Percentiles rank a stretch among this genome's conserved stretches.
Evolutionary conservation across 306 rosid genomes (phyloP).

Genomic region (Trichosanthes truncata): DNA sequence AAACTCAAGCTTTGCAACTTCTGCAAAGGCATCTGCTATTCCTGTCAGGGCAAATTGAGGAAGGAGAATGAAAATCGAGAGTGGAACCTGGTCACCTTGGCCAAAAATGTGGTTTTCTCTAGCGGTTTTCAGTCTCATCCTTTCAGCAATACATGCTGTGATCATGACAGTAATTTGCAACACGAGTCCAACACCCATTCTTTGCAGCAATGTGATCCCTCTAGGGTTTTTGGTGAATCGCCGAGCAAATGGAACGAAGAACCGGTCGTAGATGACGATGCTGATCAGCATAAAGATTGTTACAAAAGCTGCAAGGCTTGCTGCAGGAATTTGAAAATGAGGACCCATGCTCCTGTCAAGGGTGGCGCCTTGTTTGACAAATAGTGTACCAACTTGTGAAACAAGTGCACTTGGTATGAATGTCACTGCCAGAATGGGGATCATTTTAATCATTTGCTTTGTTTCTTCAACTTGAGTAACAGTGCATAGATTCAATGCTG

Average conservation of each 20-base stretch:
- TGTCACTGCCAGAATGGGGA: conserved; percentile 50
- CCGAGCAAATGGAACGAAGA: conserved; percentile 34
- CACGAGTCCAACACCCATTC: conserved; percentile 62
- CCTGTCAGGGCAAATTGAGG: conserved; percentile 74
- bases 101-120: conserved; percentile 25
- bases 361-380: conserved; percentile 55
- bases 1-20: conserved; percentile 64
- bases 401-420: conserved; percentile 44
- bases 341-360: conserved; percentile 49
- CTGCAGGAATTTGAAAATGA: conserved; percentile 53
- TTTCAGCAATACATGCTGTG: conserved; percentile 38
- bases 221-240: conserved; percentile 62
- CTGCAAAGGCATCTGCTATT: conserved; percentile 53
- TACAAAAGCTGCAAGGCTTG: conserved; percentile 33
- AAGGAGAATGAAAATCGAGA: conserved; percentile 55
- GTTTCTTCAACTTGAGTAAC: conserved; percentile 90
- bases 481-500: conserved; percentile 53
- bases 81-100: conserved; percentile 34
- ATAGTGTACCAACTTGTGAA: conserved; percentile 43
- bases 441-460: conserved; percentile 68
- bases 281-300: conserved; percentile 54
- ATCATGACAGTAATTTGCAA: conserved; percentile 36
- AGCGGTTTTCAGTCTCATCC: conserved; percentile 42
- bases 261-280: conserved; percentile 46
- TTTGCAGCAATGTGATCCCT: conserved; percentile 76